Evolutionary conservation across 805 yeast genomes (phyloP).

Genomic region (Pichia kluyveri): DNA sequence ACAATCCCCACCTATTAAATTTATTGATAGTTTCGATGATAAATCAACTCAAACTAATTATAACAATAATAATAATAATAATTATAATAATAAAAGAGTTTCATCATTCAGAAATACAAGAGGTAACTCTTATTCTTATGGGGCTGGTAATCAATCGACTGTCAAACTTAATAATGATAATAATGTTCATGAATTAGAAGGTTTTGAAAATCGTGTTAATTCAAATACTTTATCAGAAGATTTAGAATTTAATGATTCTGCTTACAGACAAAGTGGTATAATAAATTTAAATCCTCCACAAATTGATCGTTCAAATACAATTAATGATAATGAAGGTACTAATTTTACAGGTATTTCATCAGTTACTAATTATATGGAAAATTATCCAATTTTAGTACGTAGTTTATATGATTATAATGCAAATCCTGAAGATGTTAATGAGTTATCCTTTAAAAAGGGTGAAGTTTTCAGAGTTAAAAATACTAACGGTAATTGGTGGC

Average conservation of each 20-base stretch:
- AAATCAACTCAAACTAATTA: not conserved
- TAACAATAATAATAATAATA: too few relatives aligned
- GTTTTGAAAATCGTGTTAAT: slow-evolving; percentile 9
- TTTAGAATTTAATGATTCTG: slow-evolving; percentile 8
- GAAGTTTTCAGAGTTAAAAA: slow-evolving; percentile 89
- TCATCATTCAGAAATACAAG: slow-evolving; percentile 9
- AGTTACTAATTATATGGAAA: slow-evolving; percentile 13
- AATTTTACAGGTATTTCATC: slow-evolving; percentile 7
- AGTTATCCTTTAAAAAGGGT: slow-evolving; percentile 82
- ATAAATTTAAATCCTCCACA: not conserved
- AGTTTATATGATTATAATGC: slow-evolving; percentile 86
- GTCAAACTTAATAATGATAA: not conserved
- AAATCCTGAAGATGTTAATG: slow-evolving; percentile 87
- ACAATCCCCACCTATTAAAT: slow-evolving; percentile 77
- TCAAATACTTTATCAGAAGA: not conserved
- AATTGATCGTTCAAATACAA: not conserved
- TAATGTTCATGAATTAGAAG: slow-evolving; percentile 8
- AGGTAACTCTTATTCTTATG: not conserved
- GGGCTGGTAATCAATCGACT: slow-evolving; percentile 5
- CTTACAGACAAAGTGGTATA: slow-evolving; percentile 10
- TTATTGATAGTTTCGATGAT: slow-evolving; percentile 44
- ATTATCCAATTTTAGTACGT: slow-evolving; percentile 73
- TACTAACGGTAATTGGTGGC: slow-evolving; percentile 98
- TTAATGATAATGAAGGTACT: slow-evolving; percentile 1
- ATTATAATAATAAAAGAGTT: slow-evolving; percentile 2